Percentiles rank a stretch among this genome's conserved stretches.
These are phyloP conservation scores for Metschnikowia anglica DNA, from an alignment of 805 yeast species.

Conservation along the genomic window DNA sequence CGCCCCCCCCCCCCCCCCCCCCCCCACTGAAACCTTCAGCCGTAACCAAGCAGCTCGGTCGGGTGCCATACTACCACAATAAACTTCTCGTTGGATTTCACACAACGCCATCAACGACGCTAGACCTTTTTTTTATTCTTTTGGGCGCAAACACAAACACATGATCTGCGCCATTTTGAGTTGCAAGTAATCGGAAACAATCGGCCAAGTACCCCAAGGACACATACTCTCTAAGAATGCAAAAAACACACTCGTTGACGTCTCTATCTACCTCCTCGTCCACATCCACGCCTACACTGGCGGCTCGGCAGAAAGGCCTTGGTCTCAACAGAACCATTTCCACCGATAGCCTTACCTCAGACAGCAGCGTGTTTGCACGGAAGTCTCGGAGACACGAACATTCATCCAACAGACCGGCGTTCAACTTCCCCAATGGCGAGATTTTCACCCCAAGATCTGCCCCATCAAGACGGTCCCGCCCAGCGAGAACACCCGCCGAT, in stretches of 20 bases:
- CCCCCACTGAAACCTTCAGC: no score
- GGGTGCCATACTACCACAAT: not conserved
- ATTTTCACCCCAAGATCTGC: conserved; percentile 47
- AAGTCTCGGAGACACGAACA: conserved; percentile 31
- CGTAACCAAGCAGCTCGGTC: no score
- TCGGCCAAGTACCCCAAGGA: not conserved
- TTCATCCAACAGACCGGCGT: conserved; percentile 22
- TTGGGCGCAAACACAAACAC: not conserved
- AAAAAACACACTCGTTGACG: conserved; percentile 16
- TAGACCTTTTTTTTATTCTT: not conserved
- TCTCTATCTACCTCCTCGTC: conserved; percentile 9
- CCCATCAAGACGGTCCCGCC: conserved; percentile 41
- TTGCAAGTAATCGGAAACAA: not conserved
- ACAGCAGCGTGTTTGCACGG: conserved; percentile 42
- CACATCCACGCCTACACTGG: conserved; percentile 1
- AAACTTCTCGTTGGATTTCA: not conserved
- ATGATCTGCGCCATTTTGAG: not conserved
- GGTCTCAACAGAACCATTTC: conserved; percentile 23
- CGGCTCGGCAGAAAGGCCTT: conserved; percentile 6
- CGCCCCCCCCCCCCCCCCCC: no score
- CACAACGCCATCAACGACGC: not conserved
- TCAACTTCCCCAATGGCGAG: conserved; percentile 55
- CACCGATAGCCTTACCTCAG: conserved; percentile 38
- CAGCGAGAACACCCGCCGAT: conserved; percentile 27
- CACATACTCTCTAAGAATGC: conserved; percentile 7